These are phyloP conservation scores for Scutellaria baicalensis DNA, from an alignment of 257 asterid genomes.

Conservation along the genomic window DNA sequence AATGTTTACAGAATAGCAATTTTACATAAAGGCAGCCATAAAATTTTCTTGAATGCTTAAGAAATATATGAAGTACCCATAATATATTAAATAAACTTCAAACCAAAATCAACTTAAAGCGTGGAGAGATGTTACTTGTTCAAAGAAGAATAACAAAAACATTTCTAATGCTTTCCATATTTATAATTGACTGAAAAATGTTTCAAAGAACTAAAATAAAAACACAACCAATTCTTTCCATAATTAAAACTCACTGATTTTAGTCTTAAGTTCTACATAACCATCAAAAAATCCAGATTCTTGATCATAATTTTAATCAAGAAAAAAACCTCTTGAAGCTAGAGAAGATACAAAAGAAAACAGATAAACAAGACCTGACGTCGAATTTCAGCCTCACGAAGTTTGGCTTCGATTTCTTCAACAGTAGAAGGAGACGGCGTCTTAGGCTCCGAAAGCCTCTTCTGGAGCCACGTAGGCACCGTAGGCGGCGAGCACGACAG, in stretches of 20 bases:
- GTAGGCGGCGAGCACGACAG: conserved; percentile 71
- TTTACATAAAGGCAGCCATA: background rate
- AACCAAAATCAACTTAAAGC: conserved; percentile 1
- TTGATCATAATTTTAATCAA: background rate
- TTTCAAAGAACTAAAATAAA: background rate
- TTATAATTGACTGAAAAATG: too few species aligned
- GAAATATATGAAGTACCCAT: background rate
- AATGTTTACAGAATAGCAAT: background rate
- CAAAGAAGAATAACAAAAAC: background rate
- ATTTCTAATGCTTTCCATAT: too few species aligned
- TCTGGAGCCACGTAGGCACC: conserved; percentile 72
- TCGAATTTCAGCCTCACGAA: conserved; percentile 81
- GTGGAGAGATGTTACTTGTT: background rate
- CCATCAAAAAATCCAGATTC: background rate
- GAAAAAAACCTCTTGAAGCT: background rate
- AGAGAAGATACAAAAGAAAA: background rate
- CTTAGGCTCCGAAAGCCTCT: conserved; percentile 71
- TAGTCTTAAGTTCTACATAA: background rate
- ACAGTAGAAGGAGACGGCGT: conserved; percentile 54
- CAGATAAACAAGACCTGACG: conserved; percentile 51
- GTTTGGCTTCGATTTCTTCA: conserved; percentile 85
- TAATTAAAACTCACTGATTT: background rate
- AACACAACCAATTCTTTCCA: background rate
- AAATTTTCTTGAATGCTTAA: background rate
- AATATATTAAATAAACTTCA: background rate